Conservation (phyloP, 1,284 basidiomycete species). For the Tylopilus sp. region DNA sequence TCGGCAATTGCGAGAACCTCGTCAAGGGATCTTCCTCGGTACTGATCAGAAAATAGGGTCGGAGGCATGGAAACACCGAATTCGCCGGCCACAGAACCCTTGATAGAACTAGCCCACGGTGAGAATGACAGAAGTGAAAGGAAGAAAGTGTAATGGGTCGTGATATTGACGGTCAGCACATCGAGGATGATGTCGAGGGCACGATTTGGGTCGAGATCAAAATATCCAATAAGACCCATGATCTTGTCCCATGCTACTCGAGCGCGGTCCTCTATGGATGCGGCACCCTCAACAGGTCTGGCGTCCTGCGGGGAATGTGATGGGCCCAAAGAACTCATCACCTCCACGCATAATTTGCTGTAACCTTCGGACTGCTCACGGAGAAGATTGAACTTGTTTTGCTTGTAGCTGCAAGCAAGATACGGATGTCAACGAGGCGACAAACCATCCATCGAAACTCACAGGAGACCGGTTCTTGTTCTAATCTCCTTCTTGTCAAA, state of each 20-base stretch:
- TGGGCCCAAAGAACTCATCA: constrained; percentile 75
- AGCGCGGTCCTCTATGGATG: constrained; percentile 59
- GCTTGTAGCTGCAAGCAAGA: constrained; percentile 74
- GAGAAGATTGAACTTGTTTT: constrained; percentile 96
- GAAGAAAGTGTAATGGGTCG: constrained; percentile 89
- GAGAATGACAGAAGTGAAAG: constrained; percentile 79
- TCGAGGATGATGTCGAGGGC: constrained; percentile 93
- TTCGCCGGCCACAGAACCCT: constrained; percentile 25
- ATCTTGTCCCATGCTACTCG: constrained; percentile 80
- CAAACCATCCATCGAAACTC: constrained; percentile 33
- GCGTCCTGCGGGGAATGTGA: constrained; percentile 60
- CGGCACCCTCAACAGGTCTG: constrained; percentile 53
- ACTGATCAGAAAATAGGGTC: constrained; percentile 40
- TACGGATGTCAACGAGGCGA: constrained; percentile 1
- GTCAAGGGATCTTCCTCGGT: constrained; percentile 58
- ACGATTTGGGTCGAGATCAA: constrained; percentile 92
- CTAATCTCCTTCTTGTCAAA: constrained; percentile 75
- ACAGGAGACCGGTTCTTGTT: constrained; percentile 75
- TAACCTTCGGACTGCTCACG: constrained; percentile 98
- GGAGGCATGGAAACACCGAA: constrained; percentile 37
- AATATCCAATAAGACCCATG: constrained; percentile 88
- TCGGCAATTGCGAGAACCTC: constrained; percentile 59
- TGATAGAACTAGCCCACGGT: constrained; percentile 63
- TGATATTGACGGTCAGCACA: constrained; percentile 77
- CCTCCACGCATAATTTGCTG: constrained; percentile 83